Conservation (phyloP, 2,329 filamentous ascomycete genomes). For the Epichloe festucae region DNA sequence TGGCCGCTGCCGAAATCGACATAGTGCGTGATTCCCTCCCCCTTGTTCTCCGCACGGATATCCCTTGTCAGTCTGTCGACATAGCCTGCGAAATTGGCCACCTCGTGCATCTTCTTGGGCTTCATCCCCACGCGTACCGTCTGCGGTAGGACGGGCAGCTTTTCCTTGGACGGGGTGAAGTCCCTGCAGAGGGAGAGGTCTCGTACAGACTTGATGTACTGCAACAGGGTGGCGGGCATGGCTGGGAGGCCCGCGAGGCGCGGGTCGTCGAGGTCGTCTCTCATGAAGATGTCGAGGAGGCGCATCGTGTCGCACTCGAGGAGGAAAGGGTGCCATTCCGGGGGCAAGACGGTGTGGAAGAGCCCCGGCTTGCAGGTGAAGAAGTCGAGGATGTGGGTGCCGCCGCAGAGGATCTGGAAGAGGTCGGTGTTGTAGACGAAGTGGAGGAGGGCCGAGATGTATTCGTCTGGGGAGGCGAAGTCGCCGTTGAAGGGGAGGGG, state of each 20-base stretch:
- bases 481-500: conserved; percentile 56
- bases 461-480: conserved; percentile 61
- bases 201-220: conserved; percentile 62
- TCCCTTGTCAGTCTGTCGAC: conserved; percentile 48
- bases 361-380: conserved; percentile 76
- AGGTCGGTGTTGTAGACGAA: conserved; percentile 64
- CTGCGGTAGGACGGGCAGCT: conserved; percentile 48
- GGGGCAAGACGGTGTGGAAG: conserved; percentile 67
- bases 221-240: conserved; percentile 46
- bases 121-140: conserved; percentile 85
- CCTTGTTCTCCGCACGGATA: conserved; percentile 37
- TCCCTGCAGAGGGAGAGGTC: conserved; percentile 53
- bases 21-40: conserved; percentile 61
- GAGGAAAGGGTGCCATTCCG: conserved; percentile 74
- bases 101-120: conserved; percentile 89
- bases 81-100: conserved; percentile 79
- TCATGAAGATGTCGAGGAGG: conserved; percentile 68
- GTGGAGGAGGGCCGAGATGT: conserved; percentile 62
- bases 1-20: conserved; percentile 95
- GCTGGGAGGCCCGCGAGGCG: conserved; percentile 13
- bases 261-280: conserved; percentile 50
- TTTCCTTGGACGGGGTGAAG: conserved; percentile 32
- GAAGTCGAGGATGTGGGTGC: conserved; percentile 95
- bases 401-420: conserved; percentile 83
- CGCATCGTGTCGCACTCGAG: conserved; percentile 56